Percentiles rank a stretch among this genome's conserved stretches.
These are phyloP conservation scores for Gentiana dahurica DNA, from an alignment of 257 asterid species.

Conservation along the genomic window DNA sequence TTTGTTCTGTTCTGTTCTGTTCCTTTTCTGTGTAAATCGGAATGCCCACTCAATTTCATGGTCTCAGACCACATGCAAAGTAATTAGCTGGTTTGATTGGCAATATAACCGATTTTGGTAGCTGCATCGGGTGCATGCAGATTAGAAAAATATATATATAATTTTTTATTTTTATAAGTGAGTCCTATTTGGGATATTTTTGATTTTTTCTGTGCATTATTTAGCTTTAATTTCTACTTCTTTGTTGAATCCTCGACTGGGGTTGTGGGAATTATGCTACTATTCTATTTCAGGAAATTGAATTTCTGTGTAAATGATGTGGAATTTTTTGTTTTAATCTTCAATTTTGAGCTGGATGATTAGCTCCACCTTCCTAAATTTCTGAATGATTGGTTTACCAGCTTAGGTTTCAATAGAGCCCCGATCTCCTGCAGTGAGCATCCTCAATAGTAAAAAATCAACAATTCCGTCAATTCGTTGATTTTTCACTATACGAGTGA, in stretches of 20 bases:
- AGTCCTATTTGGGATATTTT: conserved; percentile 24
- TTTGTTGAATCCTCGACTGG: background rate
- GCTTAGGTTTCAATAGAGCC: background rate
- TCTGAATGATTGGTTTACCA: too few species aligned
- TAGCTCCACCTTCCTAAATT: too few species aligned
- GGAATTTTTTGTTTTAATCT: background rate
- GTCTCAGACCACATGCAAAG: conserved; percentile 1
- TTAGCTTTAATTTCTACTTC: background rate
- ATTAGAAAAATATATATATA: too few species aligned
- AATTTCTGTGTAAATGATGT: background rate
- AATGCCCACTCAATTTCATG: background rate
- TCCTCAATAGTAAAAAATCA: too few species aligned
- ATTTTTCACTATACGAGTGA: too few species aligned
- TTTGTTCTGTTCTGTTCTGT: conserved; percentile 2
- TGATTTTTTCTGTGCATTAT: conserved; percentile 1
- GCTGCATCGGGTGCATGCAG: too few species aligned
- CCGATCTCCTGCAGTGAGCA: background rate
- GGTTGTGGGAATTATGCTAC: background rate
- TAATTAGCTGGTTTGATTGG: conserved; percentile 18
- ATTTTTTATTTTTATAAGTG: too few species aligned
- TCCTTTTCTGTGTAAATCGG: background rate
- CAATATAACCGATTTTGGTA: background rate
- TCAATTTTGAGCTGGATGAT: too few species aligned
- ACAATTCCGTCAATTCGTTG: too few species aligned
- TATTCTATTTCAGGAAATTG: background rate